Percentiles rank a stretch among this genome's conserved stretches.
Evolutionary conservation across 106 monocot genomes (phyloP).

Genomic region (Ottelia alismoides): DNA sequence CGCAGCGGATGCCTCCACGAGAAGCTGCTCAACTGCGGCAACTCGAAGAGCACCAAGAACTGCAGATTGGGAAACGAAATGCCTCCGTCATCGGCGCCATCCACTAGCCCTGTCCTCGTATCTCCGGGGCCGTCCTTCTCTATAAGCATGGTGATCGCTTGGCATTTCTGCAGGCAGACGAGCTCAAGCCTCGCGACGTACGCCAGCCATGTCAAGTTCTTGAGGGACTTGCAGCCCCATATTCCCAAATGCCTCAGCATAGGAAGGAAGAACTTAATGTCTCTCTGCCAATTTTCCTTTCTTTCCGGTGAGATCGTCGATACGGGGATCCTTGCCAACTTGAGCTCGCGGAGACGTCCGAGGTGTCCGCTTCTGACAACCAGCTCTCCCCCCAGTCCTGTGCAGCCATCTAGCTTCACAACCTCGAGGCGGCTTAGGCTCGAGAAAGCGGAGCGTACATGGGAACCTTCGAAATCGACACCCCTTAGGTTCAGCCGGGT

Average conservation of each 20-base stretch:
- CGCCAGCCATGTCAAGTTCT: background rate
- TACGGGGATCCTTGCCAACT: background rate
- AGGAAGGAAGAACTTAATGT: background rate
- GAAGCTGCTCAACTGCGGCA: conserved; percentile 1
- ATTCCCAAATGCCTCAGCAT: background rate
- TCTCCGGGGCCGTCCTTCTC: background rate
- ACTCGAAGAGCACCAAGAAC: background rate
- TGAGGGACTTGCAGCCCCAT: background rate
- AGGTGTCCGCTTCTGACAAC: background rate
- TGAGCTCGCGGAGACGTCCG: background rate
- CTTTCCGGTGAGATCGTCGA: no score
- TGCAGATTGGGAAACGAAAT: conserved; percentile 1
- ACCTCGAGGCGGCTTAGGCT: background rate
- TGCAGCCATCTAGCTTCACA: background rate
- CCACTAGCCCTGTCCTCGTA: background rate
- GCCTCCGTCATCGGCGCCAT: background rate
- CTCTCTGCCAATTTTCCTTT: no score
- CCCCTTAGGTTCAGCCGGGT: background rate
- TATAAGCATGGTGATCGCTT: background rate
- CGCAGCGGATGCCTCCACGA: background rate
- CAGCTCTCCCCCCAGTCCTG: background rate
- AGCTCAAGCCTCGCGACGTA: background rate
- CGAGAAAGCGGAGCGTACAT: background rate
- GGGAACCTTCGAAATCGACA: background rate
- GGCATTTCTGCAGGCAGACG: background rate